These are phyloP conservation scores for Chaetoceros muelleri DNA, from an alignment of 108 stramenopile genomes.

Conservation along the genomic window DNA sequence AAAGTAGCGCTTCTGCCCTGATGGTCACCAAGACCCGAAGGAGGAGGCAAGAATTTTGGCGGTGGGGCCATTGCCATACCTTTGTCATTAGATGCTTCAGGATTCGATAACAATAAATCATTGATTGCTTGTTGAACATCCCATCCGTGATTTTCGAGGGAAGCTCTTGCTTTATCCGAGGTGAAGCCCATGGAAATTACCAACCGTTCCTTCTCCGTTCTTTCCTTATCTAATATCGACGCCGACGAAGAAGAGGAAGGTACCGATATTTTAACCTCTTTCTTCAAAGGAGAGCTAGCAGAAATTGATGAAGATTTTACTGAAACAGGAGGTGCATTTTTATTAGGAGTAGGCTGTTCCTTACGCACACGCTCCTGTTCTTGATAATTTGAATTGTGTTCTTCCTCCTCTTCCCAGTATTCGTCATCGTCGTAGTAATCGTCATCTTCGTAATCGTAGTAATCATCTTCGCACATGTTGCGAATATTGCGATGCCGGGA, in stretches of 20 bases:
- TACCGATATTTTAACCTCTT: too few relatives aligned
- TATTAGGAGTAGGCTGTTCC: neutral
- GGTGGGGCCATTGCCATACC: conserved; percentile 23
- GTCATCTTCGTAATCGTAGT: conserved; percentile 55
- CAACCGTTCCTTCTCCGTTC: conserved; percentile 8
- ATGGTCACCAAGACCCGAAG: neutral
- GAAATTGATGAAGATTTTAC: neutral
- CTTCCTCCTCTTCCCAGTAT: conserved; percentile 51
- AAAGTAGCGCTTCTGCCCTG: neutral
- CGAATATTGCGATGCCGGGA: conserved; percentile 70
- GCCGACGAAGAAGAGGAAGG: too few relatives aligned
- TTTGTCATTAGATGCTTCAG: conserved; percentile 1
- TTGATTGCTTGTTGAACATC: conserved; percentile 5
- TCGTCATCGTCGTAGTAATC: conserved; percentile 40
- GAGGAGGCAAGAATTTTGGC: conserved; percentile 23
- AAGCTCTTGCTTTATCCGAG: neutral
- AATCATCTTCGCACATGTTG: conserved; percentile 62
- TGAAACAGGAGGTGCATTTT: neutral
- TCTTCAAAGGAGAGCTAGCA: neutral
- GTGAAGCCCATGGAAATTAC: conserved; percentile 6
- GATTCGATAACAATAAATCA: neutral
- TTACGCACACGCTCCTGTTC: neutral
- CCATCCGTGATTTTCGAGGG: neutral
- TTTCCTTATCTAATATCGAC: neutral
- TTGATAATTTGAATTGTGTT: conserved; percentile 25